phyloP scores from a whole-genome alignment of 2,329 filamentous ascomycete species.

The Colletotrichum gigasporum region DNA sequence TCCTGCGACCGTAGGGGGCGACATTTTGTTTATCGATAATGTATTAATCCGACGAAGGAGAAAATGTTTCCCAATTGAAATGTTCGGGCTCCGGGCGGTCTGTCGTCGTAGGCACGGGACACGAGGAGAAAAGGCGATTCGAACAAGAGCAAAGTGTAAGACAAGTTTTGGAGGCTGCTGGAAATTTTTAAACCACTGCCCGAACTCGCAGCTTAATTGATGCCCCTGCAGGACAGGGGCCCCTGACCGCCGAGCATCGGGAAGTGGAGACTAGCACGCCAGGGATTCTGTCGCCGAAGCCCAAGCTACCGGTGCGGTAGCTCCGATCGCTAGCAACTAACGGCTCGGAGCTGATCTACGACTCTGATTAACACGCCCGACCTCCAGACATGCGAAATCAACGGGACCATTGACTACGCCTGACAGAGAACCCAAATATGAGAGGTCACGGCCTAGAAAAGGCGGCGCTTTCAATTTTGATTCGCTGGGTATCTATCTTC shows the following conservation, averaged over 20 bases:
- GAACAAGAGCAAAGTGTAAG: constrained; percentile 13
- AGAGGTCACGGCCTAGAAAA: not conserved
- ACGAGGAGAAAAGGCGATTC: constrained; percentile 7
- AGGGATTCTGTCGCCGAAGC: constrained; percentile 16
- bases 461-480: not conserved
- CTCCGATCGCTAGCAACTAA: constrained; percentile 5
- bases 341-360: not conserved
- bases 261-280: constrained; percentile 22
- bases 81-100: not conserved
- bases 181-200: constrained; percentile 32
- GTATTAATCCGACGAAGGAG: not conserved
- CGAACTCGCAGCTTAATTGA: constrained; percentile 29
- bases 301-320: constrained; percentile 3
- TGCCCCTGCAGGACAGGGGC: constrained; percentile 28
- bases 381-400: no score
- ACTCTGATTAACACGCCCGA: no score
- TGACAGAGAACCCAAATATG: no score
- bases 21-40: constrained; percentile 57
- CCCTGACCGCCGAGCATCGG: constrained; percentile 24
- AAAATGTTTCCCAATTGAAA: constrained; percentile 6
- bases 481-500: constrained; percentile 27
- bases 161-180: constrained; percentile 24
- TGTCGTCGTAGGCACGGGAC: constrained; percentile 24
- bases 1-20: constrained; percentile 59
- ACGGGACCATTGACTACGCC: no score